phyloP scores from a whole-genome alignment of 768 basidiomycete genomes.

The Trametes maxima region DNA sequence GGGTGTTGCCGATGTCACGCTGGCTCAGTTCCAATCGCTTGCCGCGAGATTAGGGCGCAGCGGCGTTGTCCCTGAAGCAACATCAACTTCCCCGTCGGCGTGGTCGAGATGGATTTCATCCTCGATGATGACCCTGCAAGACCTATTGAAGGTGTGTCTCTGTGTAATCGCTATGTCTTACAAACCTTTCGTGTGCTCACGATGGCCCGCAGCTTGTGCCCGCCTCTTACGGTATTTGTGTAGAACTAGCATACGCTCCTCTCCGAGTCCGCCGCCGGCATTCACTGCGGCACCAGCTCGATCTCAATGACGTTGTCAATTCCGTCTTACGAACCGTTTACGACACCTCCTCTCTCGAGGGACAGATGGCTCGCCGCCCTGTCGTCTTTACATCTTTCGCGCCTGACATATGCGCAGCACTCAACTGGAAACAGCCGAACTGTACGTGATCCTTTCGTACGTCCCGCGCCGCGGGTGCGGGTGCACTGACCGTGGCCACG shows the following conservation, averaged over 20 bases:
- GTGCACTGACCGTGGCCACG: neutral
- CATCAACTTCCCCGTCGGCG: constrained; percentile 36
- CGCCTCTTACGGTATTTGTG: constrained; percentile 66
- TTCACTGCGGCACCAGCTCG: constrained; percentile 53
- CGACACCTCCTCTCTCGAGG: constrained; percentile 57
- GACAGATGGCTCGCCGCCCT: constrained; percentile 61
- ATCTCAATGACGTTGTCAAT: constrained; percentile 84
- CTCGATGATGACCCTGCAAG: constrained; percentile 72
- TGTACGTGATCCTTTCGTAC: constrained; percentile 54
- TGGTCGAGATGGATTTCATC: constrained; percentile 50
- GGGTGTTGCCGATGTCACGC: constrained; percentile 81
- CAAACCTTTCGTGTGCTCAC: neutral
- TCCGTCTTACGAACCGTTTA: constrained; percentile 84
- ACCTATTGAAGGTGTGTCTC: constrained; percentile 68
- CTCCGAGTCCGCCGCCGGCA: constrained; percentile 46
- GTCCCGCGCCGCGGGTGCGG: constrained; percentile 6
- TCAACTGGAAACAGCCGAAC: constrained; percentile 99
- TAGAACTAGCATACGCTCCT: constrained; percentile 83
- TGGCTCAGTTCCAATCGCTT: constrained; percentile 75
- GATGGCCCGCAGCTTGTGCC: constrained; percentile 41
- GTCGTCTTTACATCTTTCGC: constrained; percentile 93
- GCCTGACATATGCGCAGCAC: constrained; percentile 83
- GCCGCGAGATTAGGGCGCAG: constrained; percentile 54
- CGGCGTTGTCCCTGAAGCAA: constrained; percentile 25
- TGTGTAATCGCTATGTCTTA: constrained; percentile 10